These are phyloP conservation scores for Gentiana macrophylla DNA, from an alignment of 257 asterid species.

Conservation along the genomic window DNA sequence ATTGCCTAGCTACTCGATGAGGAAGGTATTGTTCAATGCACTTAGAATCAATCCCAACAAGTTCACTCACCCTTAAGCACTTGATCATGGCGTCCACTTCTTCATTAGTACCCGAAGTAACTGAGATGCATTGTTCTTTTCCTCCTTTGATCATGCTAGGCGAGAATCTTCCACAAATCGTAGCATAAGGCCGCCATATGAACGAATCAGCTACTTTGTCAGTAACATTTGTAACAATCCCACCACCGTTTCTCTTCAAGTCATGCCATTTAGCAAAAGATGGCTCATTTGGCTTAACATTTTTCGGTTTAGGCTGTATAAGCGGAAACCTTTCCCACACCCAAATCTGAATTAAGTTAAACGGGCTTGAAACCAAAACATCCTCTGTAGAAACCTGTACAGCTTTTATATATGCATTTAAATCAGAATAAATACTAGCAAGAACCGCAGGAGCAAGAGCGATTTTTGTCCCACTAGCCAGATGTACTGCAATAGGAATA, in stretches of 20 bases:
- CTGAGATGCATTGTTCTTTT: slow-evolving; percentile 10
- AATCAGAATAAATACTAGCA: slow-evolving; percentile 20
- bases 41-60: slow-evolving; percentile 18
- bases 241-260: background rate
- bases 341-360: slow-evolving; percentile 36
- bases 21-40: slow-evolving; percentile 35
- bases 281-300: slow-evolving; percentile 1
- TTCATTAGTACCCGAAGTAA: slow-evolving; percentile 4
- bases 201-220: slow-evolving; percentile 18
- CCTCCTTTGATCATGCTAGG: slow-evolving; percentile 15
- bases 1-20: slow-evolving; percentile 45
- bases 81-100: slow-evolving; percentile 15
- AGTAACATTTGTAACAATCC: slow-evolving; percentile 13
- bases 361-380: slow-evolving; percentile 17
- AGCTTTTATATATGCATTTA: slow-evolving; percentile 6
- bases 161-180: slow-evolving; percentile 10
- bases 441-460: slow-evolving; percentile 31
- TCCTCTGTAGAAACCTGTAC: slow-evolving; percentile 2
- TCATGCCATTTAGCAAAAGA: slow-evolving; percentile 27
- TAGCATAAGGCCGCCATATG: slow-evolving; percentile 28
- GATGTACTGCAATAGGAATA: slow-evolving; percentile 18
- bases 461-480: slow-evolving; percentile 14
- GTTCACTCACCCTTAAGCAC: slow-evolving; percentile 13
- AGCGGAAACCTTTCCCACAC: slow-evolving; percentile 35
- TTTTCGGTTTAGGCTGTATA: slow-evolving; percentile 16